phyloP scores from a whole-genome alignment of 441 rosid genomes.

The Eugenia klotzschiana region DNA sequence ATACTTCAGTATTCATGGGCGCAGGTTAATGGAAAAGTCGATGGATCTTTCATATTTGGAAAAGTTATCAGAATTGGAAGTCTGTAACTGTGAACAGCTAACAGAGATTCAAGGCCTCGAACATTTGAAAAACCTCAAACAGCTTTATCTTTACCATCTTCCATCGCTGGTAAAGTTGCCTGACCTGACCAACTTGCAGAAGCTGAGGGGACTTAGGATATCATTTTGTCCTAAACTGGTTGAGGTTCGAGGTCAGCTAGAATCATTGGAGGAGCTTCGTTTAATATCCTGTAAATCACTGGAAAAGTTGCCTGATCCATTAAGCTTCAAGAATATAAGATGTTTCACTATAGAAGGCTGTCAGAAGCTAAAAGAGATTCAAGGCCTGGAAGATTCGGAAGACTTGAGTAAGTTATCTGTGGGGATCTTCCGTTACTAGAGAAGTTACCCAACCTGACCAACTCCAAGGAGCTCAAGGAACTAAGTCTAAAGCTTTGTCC shows the following conservation, averaged over 20 bases:
- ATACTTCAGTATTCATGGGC: background rate
- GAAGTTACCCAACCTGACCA: background rate
- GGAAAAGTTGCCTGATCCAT: background rate
- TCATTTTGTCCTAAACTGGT: background rate
- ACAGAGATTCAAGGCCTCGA: background rate
- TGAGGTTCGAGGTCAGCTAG: background rate
- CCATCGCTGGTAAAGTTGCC: background rate
- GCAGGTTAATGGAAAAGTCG: too few species aligned
- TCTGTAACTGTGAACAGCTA: background rate
- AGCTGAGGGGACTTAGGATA: background rate
- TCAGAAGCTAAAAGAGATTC: background rate
- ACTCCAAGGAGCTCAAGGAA: background rate
- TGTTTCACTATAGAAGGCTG: background rate
- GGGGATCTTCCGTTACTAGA: background rate
- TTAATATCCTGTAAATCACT: background rate
- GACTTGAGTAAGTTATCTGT: background rate
- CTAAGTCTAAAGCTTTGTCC: accelerated
- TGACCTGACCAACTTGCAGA: background rate
- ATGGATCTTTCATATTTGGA: background rate
- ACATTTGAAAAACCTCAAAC: background rate
- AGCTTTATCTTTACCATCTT: accelerated
- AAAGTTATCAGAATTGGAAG: background rate
- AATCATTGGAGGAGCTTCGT: background rate
- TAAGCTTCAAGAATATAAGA: too few species aligned
- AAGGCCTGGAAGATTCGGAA: background rate